Percentiles rank a stretch among this genome's conserved stretches.
phyloP scores from a whole-genome alignment of 768 basidiomycete genomes.

The Hygrocybe punicea region DNA sequence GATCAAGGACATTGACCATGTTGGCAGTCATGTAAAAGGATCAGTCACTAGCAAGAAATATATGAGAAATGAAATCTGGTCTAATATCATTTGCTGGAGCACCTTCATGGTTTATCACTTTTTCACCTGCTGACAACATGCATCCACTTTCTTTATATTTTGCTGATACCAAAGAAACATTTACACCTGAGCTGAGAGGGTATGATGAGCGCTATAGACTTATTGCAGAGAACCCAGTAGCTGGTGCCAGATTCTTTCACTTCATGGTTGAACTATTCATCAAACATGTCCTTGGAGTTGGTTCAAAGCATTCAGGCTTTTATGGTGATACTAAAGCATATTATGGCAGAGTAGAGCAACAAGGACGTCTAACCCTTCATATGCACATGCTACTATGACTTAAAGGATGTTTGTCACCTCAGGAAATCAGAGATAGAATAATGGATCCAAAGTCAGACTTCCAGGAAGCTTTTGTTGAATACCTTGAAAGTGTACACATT shows the following conservation, averaged over 20 bases:
- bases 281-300: constrained; percentile 22
- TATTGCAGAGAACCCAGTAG: constrained; percentile 26
- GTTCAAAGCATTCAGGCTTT: constrained; percentile 16
- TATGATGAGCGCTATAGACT: constrained; percentile 10
- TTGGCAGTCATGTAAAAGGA: constrained; percentile 31
- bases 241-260: constrained; percentile 29
- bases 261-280: constrained; percentile 22
- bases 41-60: background rate
- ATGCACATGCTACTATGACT: constrained; percentile 39
- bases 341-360: constrained; percentile 35
- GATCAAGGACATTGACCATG: constrained; percentile 32
- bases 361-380: constrained; percentile 38
- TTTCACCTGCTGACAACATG: constrained; percentile 28
- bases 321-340: constrained; percentile 31
- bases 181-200: constrained; percentile 8
- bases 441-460: constrained; percentile 24
- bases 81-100: constrained; percentile 18
- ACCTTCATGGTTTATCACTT: constrained; percentile 28
- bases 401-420: constrained; percentile 23
- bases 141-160: constrained; percentile 33
- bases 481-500: constrained; percentile 29
- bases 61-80: constrained; percentile 12
- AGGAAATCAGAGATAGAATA: constrained; percentile 32
- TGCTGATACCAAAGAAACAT: constrained; percentile 17
- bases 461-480: constrained; percentile 21